Conservation (phyloP, 192 early-diverging fungal genomes). For the Coemansia asiatica region DNA sequence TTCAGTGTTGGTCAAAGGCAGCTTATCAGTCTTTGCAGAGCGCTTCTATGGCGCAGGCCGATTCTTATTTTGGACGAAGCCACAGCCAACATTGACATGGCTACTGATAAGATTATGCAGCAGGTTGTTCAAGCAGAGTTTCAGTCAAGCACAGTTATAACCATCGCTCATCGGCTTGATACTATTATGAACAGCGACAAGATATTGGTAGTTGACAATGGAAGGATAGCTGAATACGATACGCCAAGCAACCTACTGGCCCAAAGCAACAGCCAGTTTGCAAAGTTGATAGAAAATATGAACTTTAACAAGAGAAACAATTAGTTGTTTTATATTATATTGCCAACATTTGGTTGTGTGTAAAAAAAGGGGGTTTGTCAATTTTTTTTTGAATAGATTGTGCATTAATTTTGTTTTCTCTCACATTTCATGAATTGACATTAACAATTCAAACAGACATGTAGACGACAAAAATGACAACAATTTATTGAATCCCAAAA, state of each 20-base stretch:
- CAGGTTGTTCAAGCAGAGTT: slow-evolving; percentile 51
- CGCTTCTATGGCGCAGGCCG: slow-evolving; percentile 49
- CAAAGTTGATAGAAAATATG: not conserved
- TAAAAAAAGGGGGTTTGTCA: too few species aligned
- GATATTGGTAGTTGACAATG: slow-evolving; percentile 65
- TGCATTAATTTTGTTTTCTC: too few species aligned
- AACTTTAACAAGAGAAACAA: not conserved
- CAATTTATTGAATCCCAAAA: too few species aligned
- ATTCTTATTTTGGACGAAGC: slow-evolving; percentile 68
- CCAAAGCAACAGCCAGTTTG: not conserved
- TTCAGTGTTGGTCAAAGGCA: slow-evolving; percentile 58
- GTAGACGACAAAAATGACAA: too few species aligned
- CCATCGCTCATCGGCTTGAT: slow-evolving; percentile 69
- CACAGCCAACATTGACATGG: slow-evolving; percentile 59
- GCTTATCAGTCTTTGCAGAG: slow-evolving; percentile 60
- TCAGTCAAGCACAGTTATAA: slow-evolving; percentile 47
- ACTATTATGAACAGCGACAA: slow-evolving; percentile 65
- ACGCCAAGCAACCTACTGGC: slow-evolving; percentile 1
- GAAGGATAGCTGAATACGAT: slow-evolving; percentile 5
- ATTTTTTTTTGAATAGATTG: too few species aligned
- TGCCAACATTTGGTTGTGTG: too few species aligned
- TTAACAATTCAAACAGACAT: too few species aligned
- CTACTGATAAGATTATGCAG: not conserved
- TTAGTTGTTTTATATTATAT: not conserved
- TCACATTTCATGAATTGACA: too few species aligned